Evolutionary conservation across 768 basidiomycete species (phyloP), one percentile per base, ranked within the genome.

Genomic region (Chiua virens): DNA sequence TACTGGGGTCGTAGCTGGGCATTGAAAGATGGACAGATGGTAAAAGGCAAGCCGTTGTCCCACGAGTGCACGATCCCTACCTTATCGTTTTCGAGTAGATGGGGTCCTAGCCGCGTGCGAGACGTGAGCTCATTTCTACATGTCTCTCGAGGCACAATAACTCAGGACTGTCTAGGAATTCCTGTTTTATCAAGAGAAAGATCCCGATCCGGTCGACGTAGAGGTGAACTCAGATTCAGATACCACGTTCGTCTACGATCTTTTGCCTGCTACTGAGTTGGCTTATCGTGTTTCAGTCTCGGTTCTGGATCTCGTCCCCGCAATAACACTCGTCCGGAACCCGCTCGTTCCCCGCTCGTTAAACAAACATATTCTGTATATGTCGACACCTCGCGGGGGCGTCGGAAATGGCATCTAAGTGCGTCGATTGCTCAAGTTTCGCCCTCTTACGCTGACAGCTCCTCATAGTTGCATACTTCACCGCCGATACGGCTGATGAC

Each of bases 21-120:
- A 87, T 90, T 32, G 87, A 89, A 63, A 78, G 88, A 48, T 90
- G 88, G 88, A 90, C 88, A 25, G 88, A 89, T 61, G 87, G 83
- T 5, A 83, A 83, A 56, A 71, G 73, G 68, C 46, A 47, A 47
- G 60, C 13, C 17, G 34, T 53, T 30, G 8, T 53, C 25, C 41
- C 20, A 18, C 18, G 17, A 36, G 15, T 13, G 20, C 45, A 20
- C 13, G 13, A 21, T 40, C 28, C 42, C 20, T 47, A 36, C 42
- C 55, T 17, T 51, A 35, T 20, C 1, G 20, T 23, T 49, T 48
- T 42, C 37, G 62, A 18, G 57, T 58, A 75, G 81, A 54, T 91
- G 89, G 89, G 88, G 89, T 0, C 86, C 87, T 5, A 87, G 86
- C 61, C 79, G 86, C 38, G 86, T 89, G 42, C 78, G 80, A 73